Base-by-base conservation (phyloP, 2,329 filamentous ascomycete genomes). In the Diaporthe sp. region DNA sequence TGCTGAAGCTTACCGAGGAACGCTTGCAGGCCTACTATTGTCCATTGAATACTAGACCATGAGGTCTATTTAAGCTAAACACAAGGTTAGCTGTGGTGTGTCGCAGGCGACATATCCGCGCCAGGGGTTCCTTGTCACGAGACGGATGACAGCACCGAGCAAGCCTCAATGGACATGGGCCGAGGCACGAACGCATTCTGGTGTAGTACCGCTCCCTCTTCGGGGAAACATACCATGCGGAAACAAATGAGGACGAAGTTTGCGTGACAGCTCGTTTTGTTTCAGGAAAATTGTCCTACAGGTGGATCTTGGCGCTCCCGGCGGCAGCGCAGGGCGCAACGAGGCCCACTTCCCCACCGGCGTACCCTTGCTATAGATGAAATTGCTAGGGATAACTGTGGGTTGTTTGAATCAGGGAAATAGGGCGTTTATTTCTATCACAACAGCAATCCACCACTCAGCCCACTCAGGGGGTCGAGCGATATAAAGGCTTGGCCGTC, bases 361-460 rank as follows among this genome's bases (percentile, higher is more conserved):
- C 12, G 34, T 12, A 53, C n/a, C 46, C 65, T 28, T 51, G 65
- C 46, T 25, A 17, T 28, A 68, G 13, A 68, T 68, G 17, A 68
- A 39, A 68, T 68, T 68, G 34, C n/a, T 68, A 68, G 46, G 65
- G 65, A 53, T 53, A 25, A 68, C 31, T 68, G 65, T 68, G 65
- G 65, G 28, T 5, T 68, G 46, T 68, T 68, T 39, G 65, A 68
- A 68, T 68, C 65, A 53, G 19, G 65, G 46, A 53, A 53, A 68
- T 68, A 68, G 31, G 65, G 31, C 31, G 34, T n/a, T 22, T 68
- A 53, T 53, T 53, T 53, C 22, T 53, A 12, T 39, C 28, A 19
- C 25, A 68, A 37, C 65, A 53, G n/a, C 22, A 53, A 34, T 53
- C 46, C 34, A 68, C 46, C 65, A 53, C 65, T 67, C 28, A 49